Conservation (phyloP, 805 yeast genomes). For the Pichia exigua region DNA sequence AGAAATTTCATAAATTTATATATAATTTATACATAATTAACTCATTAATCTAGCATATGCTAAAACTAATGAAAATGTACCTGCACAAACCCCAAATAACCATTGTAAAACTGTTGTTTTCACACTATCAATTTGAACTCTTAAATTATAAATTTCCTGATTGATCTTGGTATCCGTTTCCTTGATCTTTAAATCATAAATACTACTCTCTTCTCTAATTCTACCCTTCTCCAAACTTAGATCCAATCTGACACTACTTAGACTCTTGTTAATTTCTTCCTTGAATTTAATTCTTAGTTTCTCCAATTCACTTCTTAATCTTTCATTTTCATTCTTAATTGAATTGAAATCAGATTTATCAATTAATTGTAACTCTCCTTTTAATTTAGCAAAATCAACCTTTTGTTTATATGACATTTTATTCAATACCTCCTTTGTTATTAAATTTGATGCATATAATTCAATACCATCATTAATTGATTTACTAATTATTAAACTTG, state of each 20-base stretch:
- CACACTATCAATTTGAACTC: constrained; percentile 89
- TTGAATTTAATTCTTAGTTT: constrained; percentile 75
- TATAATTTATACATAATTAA: constrained; percentile 10
- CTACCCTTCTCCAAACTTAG: constrained; percentile 91
- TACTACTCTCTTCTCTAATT: constrained; percentile 87
- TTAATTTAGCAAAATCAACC: constrained; percentile 90
- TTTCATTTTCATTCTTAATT: constrained; percentile 80
- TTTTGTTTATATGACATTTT: constrained; percentile 90
- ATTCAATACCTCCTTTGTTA: constrained; percentile 76
- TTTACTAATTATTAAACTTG: constrained; percentile 61
- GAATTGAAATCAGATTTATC: constrained; percentile 81
- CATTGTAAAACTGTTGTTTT: constrained; percentile 97
- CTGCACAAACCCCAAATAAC: constrained; percentile 97
- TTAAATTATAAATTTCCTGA: constrained; percentile 91
- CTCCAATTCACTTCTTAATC: constrained; percentile 75
- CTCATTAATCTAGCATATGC: constrained; percentile 74
- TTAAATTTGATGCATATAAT: constrained; percentile 66
- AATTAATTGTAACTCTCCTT: constrained; percentile 83
- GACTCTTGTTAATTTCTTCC: constrained; percentile 86
- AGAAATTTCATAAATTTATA: not conserved
- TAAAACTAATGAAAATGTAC: constrained; percentile 89
- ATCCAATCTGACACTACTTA: constrained; percentile 86
- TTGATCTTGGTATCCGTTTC: constrained; percentile 94
- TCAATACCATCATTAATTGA: constrained; percentile 77
- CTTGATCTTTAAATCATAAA: constrained; percentile 86